Base-by-base conservation (phyloP, 2,329 filamentous ascomycete species). In the Diaporthe velutina region DNA sequence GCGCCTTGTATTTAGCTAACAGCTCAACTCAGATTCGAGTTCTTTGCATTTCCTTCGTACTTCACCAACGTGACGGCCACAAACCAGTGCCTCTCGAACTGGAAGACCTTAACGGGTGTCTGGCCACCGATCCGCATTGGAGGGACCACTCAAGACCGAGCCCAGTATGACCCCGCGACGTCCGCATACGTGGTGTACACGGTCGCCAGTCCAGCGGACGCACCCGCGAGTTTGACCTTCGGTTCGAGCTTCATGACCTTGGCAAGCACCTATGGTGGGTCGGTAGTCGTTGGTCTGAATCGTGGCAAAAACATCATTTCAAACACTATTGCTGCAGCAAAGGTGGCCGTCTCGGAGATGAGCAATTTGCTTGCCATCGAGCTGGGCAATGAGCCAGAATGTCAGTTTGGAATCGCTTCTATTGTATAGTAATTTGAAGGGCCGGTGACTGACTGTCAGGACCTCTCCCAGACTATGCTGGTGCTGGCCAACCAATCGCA, bases 131-230 rank as follows among this genome's bases (percentile, higher is more conserved):
- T 90, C 60, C 83, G 89, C 68, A 90, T 91, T 71, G 89, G 89
- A n/a, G 89, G 89, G 2, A 91, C 89, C 0, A 90, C 89, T 0
- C 88, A 90, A 83, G 89, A 90, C 77, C 85, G 89, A 6, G 89
- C 89, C 1, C 85, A 82, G 3, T 90, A 87, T 76, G 85, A 90
- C 78, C 77, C 88, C 1, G 78, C 80, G 1, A 85, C 83, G 0
- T 82, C 82, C 2, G 84, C 83, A 3, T 85, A 86, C 12, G 89
- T 91, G 1, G 84, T 84, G 2, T 91, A 90, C 76, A 84, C 83
- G 0, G 89, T 91, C 3, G 82, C 84, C 0, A 82, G 82, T 52
- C 76, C 87, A 0, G 81, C 80, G 1, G 88, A 89, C 78, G 89
- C 89, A 0, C 89, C 89, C 0, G 77, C 79, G 17, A 82, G 82